These are phyloP conservation scores for maize (Zea mays) DNA, from an alignment of 176 grass and related monocot species.

Conservation along the genomic window Zm-B73-REFERENCE-NAM-5.0 NC_050104.1:113646501-113647000, in stretches of 20 bases:
- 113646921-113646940: slow-evolving; percentile 24
- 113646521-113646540: slow-evolving; percentile 67
- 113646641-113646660: too few species aligned
- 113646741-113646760: slow-evolving; percentile 15
- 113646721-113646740: slow-evolving; percentile 21
- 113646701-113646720: slow-evolving; percentile 32
- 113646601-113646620: slow-evolving; percentile 4
- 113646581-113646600: slow-evolving; percentile 6
- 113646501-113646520: slow-evolving; percentile 60
- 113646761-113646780: neutral
- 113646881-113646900: neutral
- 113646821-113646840: slow-evolving; percentile 34
- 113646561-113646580: slow-evolving; percentile 39
- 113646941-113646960: slow-evolving; percentile 53
- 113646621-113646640: neutral
- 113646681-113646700: slow-evolving; percentile 36
- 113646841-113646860: slow-evolving; percentile 53
- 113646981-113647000: neutral
- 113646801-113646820: slow-evolving; percentile 35
- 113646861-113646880: slow-evolving; percentile 48
- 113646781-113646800: slow-evolving; percentile 29
- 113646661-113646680: too few species aligned
- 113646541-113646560: slow-evolving; percentile 47
- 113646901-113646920: neutral
- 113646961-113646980: slow-evolving; percentile 57